Percentiles rank a stretch among this genome's conserved stretches.
These are phyloP conservation scores for Immersiella caudata DNA, from an alignment of 495 filamentous ascomycete species.

Conservation along the genomic window DNA sequence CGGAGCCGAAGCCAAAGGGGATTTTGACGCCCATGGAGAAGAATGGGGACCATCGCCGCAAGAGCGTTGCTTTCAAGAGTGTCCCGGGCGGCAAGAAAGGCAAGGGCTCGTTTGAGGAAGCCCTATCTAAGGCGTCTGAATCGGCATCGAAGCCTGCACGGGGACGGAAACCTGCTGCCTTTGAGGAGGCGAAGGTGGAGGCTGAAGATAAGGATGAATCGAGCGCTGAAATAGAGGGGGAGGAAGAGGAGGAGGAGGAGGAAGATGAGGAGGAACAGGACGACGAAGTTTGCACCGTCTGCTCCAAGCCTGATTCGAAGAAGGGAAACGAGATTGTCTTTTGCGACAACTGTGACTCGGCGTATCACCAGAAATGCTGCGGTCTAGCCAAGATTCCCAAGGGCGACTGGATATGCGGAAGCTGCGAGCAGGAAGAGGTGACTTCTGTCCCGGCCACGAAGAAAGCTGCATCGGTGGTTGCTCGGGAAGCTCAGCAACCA, in stretches of 20 bases:
- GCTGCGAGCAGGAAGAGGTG: conserved; percentile 58
- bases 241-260: conserved; percentile 20
- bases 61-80: conserved; percentile 48
- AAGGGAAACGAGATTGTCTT: conserved; percentile 73
- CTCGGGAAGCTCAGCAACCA: conserved; percentile 32
- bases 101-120: conserved; percentile 39
- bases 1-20: conserved; percentile 35
- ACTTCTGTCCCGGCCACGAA: background rate
- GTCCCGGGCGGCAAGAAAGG: conserved; percentile 17
- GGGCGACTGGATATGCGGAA: conserved; percentile 87
- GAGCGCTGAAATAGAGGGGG: conserved; percentile 18
- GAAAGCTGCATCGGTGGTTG: background rate
- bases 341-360: conserved; percentile 85
- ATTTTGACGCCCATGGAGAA: conserved; percentile 46
- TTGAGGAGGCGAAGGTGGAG: conserved; percentile 26
- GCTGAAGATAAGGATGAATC: conserved; percentile 23
- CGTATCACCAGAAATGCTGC: conserved; percentile 89
- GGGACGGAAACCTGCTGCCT: conserved; percentile 17
- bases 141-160: conserved; percentile 11
- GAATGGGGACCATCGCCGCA: conserved; percentile 31
- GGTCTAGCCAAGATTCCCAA: conserved; percentile 81
- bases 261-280: conserved; percentile 37
- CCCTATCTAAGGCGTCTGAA: conserved; percentile 23
- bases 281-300: conserved; percentile 51
- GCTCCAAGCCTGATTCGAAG: conserved; percentile 51